Base-by-base conservation (phyloP, 2,329 filamentous ascomycete genomes). In the Aspergillus niger region DNA sequence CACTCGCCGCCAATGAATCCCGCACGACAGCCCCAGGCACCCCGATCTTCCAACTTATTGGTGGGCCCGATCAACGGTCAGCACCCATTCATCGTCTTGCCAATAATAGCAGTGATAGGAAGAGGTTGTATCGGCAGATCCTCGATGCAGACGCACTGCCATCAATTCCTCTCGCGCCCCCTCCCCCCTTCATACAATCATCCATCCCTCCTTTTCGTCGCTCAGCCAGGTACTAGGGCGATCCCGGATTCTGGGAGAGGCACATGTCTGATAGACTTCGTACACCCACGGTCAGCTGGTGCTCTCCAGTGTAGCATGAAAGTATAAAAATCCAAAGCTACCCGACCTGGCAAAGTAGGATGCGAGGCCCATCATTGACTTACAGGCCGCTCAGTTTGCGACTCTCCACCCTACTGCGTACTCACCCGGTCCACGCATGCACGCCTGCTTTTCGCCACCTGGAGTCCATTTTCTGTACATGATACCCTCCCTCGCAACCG, bases 61-160 rank as follows among this genome's bases (percentile, higher is more conserved):
- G 47, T 30, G 47, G 10, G 1, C 20, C 47, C 8, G 41, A 44
- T 44, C 17, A 57, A 59, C 53, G 63, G 63, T 47, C 53, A 47
- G 15, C 26, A 28, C 43, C 24, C 52, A 44, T 43, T n/a, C 39
- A 44, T 36, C 32, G 32, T 13, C 32, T 36, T 36, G 1, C 11
- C 32, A 36, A 36, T 36, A 36, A 13, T 36, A 36, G 11, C 11
- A 2, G 5, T 36, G 0, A 36, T 36, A 15, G 1, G 0, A 0
- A 15, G 32, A 13, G 11, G 32, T 6, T 13, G 4, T 36, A 15
- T 2, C 11, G 11, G 44, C 24, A 48, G 17, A 44, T 44, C 44
- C 7, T 43, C 44, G 7, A 26, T 48, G 44, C 13, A 24, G 44
- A n/a, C 1, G 20, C 20, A 43, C 8, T 20, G 39, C 39, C 17